Evolutionary conservation across 2,329 filamentous ascomycete genomes (phyloP).

Genomic region (Talaromyces islandicus): DNA sequence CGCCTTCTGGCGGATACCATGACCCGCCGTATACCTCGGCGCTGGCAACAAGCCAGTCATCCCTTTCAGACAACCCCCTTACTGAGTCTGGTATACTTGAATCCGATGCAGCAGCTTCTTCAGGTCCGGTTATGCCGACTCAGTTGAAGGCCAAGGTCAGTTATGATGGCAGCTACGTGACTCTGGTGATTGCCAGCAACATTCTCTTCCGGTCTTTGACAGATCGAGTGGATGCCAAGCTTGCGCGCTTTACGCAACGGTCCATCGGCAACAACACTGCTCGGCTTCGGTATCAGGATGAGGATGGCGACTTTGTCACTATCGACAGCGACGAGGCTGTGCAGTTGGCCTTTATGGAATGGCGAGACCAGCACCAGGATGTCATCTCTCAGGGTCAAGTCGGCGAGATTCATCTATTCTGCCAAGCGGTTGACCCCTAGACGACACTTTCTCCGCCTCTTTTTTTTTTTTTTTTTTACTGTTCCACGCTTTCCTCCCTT

Average conservation of each 20-base stretch:
- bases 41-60: conserved; percentile 9
- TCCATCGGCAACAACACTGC: conserved; percentile 77
- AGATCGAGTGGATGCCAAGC: conserved; percentile 92
- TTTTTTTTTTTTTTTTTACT: too few relatives aligned
- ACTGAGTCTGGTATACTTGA: conserved; percentile 6
- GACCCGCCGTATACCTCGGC: conserved; percentile 17
- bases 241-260: conserved; percentile 77
- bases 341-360: conserved; percentile 89
- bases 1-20: conserved; percentile 30
- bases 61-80: conserved; percentile 5
- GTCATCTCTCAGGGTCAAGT: conserved; percentile 61
- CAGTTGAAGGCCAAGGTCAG: conserved; percentile 96
- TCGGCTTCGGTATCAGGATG: conserved; percentile 83
- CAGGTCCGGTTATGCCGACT: conserved; percentile 48
- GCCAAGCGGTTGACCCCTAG: conserved; percentile 50
- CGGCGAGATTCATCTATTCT: conserved; percentile 86
- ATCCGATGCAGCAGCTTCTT: conserved; percentile 22
- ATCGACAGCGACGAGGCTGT: conserved; percentile 97
- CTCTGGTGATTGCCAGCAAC: conserved; percentile 91
- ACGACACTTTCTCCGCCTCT: conserved; percentile 1
- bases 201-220: conserved; percentile 91
- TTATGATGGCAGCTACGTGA: conserved; percentile 85
- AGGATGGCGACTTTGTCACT: conserved; percentile 86
- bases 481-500: not conserved
- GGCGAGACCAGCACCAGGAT: conserved; percentile 69